Conservation (phyloP, 2,329 filamentous ascomycete genomes). For the Chaetomium strumarium region DNA sequence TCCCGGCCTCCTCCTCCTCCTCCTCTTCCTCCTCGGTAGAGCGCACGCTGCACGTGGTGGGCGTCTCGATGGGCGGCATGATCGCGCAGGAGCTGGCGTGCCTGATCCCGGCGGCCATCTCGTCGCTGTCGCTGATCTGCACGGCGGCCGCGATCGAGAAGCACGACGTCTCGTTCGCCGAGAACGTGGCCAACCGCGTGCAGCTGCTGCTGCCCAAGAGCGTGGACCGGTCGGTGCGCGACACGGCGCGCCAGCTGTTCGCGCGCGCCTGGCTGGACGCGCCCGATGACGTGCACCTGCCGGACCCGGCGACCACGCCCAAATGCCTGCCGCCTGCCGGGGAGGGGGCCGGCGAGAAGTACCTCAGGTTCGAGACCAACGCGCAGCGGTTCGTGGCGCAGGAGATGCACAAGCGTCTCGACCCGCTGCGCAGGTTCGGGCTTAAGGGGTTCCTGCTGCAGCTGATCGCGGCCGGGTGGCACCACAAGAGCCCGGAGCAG, state of each 20-base stretch:
- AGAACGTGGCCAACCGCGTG: slow-evolving; percentile 56
- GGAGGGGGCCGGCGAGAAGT: slow-evolving; percentile 25
- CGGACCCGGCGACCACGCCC: slow-evolving; percentile 38
- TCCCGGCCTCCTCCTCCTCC: slow-evolving; percentile 15
- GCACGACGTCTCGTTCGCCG: slow-evolving; percentile 50
- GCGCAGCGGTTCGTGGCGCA: slow-evolving; percentile 77
- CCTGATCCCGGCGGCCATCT: slow-evolving; percentile 46
- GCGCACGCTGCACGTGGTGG: slow-evolving; percentile 59
- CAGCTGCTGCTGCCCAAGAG: slow-evolving; percentile 63
- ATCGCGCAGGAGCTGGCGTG: slow-evolving; percentile 74
- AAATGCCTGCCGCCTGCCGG: slow-evolving; percentile 14
- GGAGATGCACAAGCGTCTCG: slow-evolving; percentile 65
- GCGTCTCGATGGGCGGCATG: slow-evolving; percentile 86
- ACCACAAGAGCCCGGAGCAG: slow-evolving; percentile 65
- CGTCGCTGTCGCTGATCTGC: slow-evolving; percentile 53
- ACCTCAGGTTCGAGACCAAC: slow-evolving; percentile 62
- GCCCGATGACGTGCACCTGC: slow-evolving; percentile 54
- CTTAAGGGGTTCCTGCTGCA: slow-evolving; percentile 68
- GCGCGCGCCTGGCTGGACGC: slow-evolving; percentile 53
- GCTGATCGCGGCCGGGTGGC: slow-evolving; percentile 71
- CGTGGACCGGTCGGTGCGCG: slow-evolving; percentile 58
- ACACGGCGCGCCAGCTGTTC: slow-evolving; percentile 63
- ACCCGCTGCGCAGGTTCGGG: slow-evolving; percentile 54
- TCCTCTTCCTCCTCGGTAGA: slow-evolving; percentile 22
- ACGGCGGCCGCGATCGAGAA: slow-evolving; percentile 58